A percentile compares a stretch with the other conserved stretches of the same genome.
phyloP scores from a whole-genome alignment of 1,139 yeast species.

The Hemisphaericaspora xylofermentans region DNA sequence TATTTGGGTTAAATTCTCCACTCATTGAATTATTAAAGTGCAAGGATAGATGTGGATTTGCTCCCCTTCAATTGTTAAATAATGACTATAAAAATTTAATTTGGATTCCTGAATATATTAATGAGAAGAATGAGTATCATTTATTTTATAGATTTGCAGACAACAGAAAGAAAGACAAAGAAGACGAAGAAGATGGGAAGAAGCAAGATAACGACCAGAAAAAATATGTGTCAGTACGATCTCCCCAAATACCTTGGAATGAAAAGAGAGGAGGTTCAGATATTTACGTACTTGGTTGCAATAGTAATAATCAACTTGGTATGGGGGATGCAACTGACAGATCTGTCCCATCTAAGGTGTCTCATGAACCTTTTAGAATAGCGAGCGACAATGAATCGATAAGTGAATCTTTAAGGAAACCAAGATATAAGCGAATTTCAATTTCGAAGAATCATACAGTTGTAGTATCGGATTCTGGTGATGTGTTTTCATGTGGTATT shows the following conservation, averaged over 20 bases:
- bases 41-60: slow-evolving; percentile 66
- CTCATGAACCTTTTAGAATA: slow-evolving; percentile 22
- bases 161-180: slow-evolving; percentile 8
- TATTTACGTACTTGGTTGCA: slow-evolving; percentile 63
- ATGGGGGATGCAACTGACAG: slow-evolving; percentile 68
- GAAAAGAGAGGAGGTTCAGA: slow-evolving; percentile 56
- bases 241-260: slow-evolving; percentile 31
- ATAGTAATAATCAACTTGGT: slow-evolving; percentile 65
- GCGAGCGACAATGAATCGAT: slow-evolving; percentile 8
- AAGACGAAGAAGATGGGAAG: slow-evolving; percentile 5
- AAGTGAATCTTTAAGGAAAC: slow-evolving; percentile 25
- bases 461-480: slow-evolving; percentile 54
- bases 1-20: slow-evolving; percentile 21
- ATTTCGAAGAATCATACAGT: slow-evolving; percentile 71
- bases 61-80: slow-evolving; percentile 59
- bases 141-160: slow-evolving; percentile 23
- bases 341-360: slow-evolving; percentile 30
- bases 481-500: slow-evolving; percentile 62
- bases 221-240: slow-evolving; percentile 10
- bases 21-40: slow-evolving; percentile 45
- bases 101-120: slow-evolving; percentile 48
- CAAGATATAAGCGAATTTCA: slow-evolving; percentile 44
- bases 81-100: slow-evolving; percentile 41
- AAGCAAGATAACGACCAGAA: slow-evolving; percentile 6
- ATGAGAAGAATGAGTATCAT: slow-evolving; percentile 28